phyloP scores from a whole-genome alignment of 371 early-diverging fungal species.

The Mucor velutinosus region DNA sequence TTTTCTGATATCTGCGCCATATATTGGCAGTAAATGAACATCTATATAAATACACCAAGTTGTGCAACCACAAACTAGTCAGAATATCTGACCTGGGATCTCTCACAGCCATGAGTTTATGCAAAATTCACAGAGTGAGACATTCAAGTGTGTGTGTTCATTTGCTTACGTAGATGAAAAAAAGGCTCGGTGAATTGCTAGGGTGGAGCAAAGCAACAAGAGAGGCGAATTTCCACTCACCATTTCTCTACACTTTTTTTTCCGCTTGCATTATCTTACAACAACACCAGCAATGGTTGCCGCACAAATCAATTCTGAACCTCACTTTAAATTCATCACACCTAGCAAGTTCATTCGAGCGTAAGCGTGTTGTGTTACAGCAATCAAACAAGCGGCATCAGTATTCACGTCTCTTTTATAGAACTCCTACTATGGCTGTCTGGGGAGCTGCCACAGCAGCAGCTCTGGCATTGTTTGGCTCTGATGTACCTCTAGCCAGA shows the following conservation, averaged over 20 bases:
- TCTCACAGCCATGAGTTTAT: background rate
- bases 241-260: background rate
- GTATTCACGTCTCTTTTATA: background rate
- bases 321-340: background rate
- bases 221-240: background rate
- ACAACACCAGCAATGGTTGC: background rate
- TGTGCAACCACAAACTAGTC: background rate
- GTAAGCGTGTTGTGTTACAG: background rate
- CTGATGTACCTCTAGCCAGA: conserved; percentile 50
- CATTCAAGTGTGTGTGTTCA: background rate
- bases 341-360: background rate
- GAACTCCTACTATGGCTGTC: conserved; percentile 33
- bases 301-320: background rate
- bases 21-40: background rate
- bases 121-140: background rate
- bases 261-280: background rate
- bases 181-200: background rate
- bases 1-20: background rate
- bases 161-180: conserved; percentile 1
- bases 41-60: background rate
- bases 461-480: conserved; percentile 38
- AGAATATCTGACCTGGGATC: background rate
- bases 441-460: conserved; percentile 52
- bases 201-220: background rate
- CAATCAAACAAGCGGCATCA: background rate